Percentiles rank a stretch among this genome's conserved stretches.
Conservation (phyloP, 2,329 filamentous ascomycete species). For the Fusarium siculi region DNA sequence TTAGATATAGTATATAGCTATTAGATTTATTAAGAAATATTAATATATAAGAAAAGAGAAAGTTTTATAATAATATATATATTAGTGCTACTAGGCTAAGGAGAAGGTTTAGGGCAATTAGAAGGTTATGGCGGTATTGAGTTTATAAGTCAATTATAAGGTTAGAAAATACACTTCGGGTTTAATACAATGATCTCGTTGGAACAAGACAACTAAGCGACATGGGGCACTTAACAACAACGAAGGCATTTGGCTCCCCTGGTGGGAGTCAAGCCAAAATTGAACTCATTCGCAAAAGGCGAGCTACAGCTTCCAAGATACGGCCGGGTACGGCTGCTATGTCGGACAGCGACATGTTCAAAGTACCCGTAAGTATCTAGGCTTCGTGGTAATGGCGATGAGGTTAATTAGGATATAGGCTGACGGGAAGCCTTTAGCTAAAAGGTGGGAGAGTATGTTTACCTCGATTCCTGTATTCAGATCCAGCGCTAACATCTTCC, state of each 20-base stretch:
- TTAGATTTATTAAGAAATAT: too few relatives aligned
- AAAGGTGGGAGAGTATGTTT: neutral
- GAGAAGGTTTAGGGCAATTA: too few relatives aligned
- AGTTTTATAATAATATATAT: too few relatives aligned
- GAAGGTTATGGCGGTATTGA: too few relatives aligned
- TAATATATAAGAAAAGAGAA: too few relatives aligned
- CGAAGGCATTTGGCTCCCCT: neutral
- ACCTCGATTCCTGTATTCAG: neutral
- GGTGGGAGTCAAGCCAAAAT: neutral
- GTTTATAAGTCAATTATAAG: too few relatives aligned
- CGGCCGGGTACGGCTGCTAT: neutral
- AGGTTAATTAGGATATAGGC: neutral
- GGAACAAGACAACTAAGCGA: rapidly evolving
- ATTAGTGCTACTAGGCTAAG: too few relatives aligned
- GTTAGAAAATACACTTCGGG: too few relatives aligned
- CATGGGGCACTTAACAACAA: neutral
- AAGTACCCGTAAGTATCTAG: neutral
- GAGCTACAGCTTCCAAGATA: neutral
- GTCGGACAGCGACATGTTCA: neutral
- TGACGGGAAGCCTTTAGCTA: neutral
- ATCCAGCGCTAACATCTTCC: rapidly evolving
- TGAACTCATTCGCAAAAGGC: neutral
- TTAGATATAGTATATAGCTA: too few relatives aligned
- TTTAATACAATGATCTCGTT: neutral
- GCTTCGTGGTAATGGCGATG: rapidly evolving